These are phyloP conservation scores for Talaromyces verruculosus DNA, from an alignment of 2,329 filamentous ascomycete species.

Conservation along the genomic window DNA sequence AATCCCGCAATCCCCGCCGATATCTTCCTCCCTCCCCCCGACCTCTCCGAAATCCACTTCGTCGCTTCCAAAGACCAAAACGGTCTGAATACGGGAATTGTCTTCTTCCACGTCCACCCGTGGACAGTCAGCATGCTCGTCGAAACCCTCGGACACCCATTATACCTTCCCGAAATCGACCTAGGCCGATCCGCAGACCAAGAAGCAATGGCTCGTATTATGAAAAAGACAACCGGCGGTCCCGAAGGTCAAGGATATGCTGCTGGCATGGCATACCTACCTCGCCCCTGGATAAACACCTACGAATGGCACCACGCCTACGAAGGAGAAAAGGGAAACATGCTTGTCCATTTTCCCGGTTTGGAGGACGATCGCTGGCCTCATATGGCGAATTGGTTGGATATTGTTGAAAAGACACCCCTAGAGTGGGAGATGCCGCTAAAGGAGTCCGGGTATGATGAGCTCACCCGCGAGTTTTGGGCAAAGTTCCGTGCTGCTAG, in stretches of 20 bases:
- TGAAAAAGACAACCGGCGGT: conserved; percentile 26
- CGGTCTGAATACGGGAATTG: conserved; percentile 35
- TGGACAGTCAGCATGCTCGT: conserved; percentile 34
- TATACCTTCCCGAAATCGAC: conserved; percentile 27
- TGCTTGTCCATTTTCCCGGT: conserved; percentile 36
- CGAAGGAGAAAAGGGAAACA: conserved; percentile 29
- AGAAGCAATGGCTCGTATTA: conserved; percentile 26
- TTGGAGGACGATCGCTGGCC: conserved; percentile 28
- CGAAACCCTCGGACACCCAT: conserved; percentile 29
- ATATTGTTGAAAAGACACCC: conserved; percentile 26
- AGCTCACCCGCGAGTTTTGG: conserved; percentile 28
- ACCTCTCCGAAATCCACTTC: conserved; percentile 33
- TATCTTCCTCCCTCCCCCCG: conserved; percentile 33
- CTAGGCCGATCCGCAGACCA: conserved; percentile 27
- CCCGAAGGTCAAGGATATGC: conserved; percentile 24
- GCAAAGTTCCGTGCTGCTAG: conserved; percentile 21
- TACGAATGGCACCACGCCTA: conserved; percentile 32
- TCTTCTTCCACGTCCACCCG: conserved; percentile 34
- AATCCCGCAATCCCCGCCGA: conserved; percentile 34
- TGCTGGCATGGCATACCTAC: conserved; percentile 26
- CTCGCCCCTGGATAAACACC: conserved; percentile 31
- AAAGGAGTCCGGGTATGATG: conserved; percentile 27
- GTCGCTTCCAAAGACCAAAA: conserved; percentile 33
- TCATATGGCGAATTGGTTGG: conserved; percentile 31
- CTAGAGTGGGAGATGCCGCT: conserved; percentile 28